A percentile compares a stretch with the other conserved stretches of the same genome.
These are phyloP conservation scores for Jatropha curcas DNA, from an alignment of 345 rosid genomes.

Conservation along the genomic window DNA sequence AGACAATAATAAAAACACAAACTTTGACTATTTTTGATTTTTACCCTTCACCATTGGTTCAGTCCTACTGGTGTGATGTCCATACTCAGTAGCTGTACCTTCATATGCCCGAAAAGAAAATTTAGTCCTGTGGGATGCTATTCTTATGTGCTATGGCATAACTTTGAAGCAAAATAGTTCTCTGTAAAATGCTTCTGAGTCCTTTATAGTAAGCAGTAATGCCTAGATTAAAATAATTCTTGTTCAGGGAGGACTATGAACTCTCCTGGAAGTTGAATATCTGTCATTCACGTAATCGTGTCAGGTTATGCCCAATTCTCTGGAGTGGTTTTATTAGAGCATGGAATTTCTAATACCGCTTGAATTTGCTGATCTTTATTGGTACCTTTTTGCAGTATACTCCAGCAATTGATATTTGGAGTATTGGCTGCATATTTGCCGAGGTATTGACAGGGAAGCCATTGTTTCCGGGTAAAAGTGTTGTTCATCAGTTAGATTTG, in stretches of 20 bases:
- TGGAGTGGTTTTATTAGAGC: conserved; percentile 28
- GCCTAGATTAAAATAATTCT: conserved; percentile 87
- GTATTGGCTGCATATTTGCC: conserved; percentile 97
- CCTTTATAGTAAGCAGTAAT: conserved; percentile 62
- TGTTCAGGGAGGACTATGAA: conserved; percentile 99
- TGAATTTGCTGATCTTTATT: conserved; percentile 31
- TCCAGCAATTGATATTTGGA: conserved; percentile 99
- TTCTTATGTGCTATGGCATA: conserved; percentile 12
- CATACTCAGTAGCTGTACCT: neutral
- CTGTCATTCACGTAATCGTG: conserved; percentile 90
- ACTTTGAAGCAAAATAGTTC: conserved; percentile 24
- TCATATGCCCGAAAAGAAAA: neutral
- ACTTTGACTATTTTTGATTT: neutral
- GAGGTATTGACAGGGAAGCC: conserved; percentile 97
- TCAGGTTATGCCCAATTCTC: conserved; percentile 48
- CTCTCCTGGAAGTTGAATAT: conserved; percentile 97
- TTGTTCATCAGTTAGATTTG: conserved; percentile 91
- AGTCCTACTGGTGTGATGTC: neutral
- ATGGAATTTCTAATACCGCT: conserved; percentile 12
- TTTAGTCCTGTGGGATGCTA: neutral
- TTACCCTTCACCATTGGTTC: neutral
- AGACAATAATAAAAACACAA: neutral
- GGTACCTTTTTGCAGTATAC: conserved; percentile 67
- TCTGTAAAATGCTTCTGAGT: conserved; percentile 45
- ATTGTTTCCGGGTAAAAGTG: conserved; percentile 96